Evolutionary conservation across 2,329 filamentous ascomycete genomes (phyloP).

Genomic region (Lecanoromycetidae sp.): DNA sequence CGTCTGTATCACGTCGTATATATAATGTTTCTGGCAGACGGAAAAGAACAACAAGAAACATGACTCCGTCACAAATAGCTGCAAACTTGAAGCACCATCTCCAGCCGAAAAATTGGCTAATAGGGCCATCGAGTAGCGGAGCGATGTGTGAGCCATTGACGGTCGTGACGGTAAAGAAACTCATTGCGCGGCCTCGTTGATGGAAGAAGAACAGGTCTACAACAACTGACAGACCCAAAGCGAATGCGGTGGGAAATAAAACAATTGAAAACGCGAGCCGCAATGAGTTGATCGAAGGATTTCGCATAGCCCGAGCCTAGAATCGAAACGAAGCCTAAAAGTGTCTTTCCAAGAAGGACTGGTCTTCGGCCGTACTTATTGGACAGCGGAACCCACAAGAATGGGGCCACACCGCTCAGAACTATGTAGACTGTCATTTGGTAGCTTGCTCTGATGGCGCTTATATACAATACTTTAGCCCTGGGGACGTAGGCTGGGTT

Average conservation of each 20-base stretch:
- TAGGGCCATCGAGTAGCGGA: conserved; percentile 21
- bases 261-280: background rate
- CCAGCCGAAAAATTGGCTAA: conserved; percentile 19
- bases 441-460: background rate
- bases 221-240: conserved; percentile 24
- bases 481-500: conserved; percentile 18
- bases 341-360: conserved; percentile 19
- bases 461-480: conserved; percentile 1
- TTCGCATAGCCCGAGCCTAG: background rate
- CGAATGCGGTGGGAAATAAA: conserved; percentile 22
- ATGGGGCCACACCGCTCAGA: background rate
- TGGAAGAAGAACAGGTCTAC: conserved; percentile 26
- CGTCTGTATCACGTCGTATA: conserved; percentile 12
- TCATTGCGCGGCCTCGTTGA: conserved; percentile 24
- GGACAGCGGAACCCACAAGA: conserved; percentile 43
- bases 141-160: conserved; percentile 24
- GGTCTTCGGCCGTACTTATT: conserved; percentile 35
- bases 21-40: conserved; percentile 25
- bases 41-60: conserved; percentile 22
- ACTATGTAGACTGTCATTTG: background rate
- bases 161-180: conserved; percentile 23
- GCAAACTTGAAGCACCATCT: conserved; percentile 22
- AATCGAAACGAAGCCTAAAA: conserved; percentile 11
- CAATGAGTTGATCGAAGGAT: background rate
- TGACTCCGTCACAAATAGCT: conserved; percentile 22